Evolutionary conservation across 2,329 filamentous ascomycete genomes (phyloP).

Genomic region (Erysiphe neolycopersici): DNA sequence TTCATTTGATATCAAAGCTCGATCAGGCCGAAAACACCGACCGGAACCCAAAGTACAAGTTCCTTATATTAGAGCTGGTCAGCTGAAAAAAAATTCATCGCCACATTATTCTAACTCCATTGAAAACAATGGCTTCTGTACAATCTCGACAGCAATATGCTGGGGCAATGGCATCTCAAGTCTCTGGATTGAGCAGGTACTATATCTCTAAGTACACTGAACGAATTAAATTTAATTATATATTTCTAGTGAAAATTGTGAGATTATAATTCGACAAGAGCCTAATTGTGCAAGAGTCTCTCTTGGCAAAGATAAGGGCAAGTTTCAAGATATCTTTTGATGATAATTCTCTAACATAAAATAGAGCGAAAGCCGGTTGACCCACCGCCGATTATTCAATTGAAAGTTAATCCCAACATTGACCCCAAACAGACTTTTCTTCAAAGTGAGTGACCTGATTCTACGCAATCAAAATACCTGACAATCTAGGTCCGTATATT

Average conservation of each 20-base stretch:
- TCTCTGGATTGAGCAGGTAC: background rate
- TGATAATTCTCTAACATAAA: background rate
- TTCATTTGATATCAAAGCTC: no score
- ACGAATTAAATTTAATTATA: background rate
- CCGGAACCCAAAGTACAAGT: no score
- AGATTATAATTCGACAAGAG: constrained; percentile 35
- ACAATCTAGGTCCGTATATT: constrained; percentile 19
- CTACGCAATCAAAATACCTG: background rate
- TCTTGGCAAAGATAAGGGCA: constrained; percentile 51
- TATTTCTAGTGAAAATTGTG: constrained; percentile 23
- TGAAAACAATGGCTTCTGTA: background rate
- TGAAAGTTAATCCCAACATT: constrained; percentile 23
- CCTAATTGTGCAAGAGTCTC: constrained; percentile 40
- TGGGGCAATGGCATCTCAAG: constrained; percentile 1
- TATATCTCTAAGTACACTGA: background rate
- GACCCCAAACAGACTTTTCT: constrained; percentile 23
- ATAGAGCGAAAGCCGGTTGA: constrained; percentile 66
- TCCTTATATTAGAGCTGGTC: no score
- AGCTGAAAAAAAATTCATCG: no score
- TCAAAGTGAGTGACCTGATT: constrained; percentile 23
- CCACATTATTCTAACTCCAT: no score
- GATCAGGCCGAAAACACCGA: no score
- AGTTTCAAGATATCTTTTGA: constrained; percentile 1
- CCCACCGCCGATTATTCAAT: constrained; percentile 60
- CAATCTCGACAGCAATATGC: constrained; percentile 1